These are phyloP conservation scores for Globisporangium nodosum DNA, from an alignment of 352 stramenopile species.

Conservation along the genomic window DNA sequence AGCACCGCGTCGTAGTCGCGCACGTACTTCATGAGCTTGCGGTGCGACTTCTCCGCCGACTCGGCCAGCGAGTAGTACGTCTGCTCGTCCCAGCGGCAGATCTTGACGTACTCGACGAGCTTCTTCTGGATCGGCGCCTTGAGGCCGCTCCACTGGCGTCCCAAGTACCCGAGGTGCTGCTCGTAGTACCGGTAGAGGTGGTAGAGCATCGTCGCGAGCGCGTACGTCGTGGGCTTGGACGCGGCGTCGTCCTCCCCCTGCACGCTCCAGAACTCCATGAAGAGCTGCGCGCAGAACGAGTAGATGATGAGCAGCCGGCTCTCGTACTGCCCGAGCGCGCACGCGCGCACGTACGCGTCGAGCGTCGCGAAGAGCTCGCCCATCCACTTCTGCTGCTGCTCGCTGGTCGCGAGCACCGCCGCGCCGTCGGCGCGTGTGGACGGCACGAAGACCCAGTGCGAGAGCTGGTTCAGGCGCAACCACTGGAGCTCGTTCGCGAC, in stretches of 20 bases:
- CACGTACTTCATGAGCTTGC: constrained; percentile 98
- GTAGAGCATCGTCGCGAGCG: constrained; percentile 87
- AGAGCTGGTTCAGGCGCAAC: constrained; percentile 57
- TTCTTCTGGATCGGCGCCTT: constrained; percentile 95
- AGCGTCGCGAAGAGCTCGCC: constrained; percentile 84
- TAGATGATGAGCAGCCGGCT: constrained; percentile 87
- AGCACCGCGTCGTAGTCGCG: constrained; percentile 88
- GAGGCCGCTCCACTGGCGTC: constrained; percentile 81
- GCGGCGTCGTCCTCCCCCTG: neutral
- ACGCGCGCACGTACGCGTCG: constrained; percentile 89
- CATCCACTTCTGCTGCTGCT: constrained; percentile 61
- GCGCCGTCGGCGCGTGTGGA: constrained; percentile 5
- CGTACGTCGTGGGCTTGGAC: constrained; percentile 26
- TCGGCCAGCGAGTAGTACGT: constrained; percentile 99
- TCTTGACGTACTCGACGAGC: constrained; percentile 97
- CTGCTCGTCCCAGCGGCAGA: constrained; percentile 99
- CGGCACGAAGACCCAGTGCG: constrained; percentile 55
- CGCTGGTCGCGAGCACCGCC: neutral
- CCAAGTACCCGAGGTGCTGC: constrained; percentile 83
- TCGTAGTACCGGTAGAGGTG: constrained; percentile 95
- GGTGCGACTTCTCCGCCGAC: constrained; percentile 97
- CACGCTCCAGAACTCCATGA: constrained; percentile 64
- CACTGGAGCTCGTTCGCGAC: constrained; percentile 37
- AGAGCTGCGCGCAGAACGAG: constrained; percentile 81
- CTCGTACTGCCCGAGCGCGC: constrained; percentile 89